Evolutionary conservation across 1,139 yeast species (phyloP), one percentile per base, ranked within the genome.

Genomic region (Kazachstania sp.): DNA sequence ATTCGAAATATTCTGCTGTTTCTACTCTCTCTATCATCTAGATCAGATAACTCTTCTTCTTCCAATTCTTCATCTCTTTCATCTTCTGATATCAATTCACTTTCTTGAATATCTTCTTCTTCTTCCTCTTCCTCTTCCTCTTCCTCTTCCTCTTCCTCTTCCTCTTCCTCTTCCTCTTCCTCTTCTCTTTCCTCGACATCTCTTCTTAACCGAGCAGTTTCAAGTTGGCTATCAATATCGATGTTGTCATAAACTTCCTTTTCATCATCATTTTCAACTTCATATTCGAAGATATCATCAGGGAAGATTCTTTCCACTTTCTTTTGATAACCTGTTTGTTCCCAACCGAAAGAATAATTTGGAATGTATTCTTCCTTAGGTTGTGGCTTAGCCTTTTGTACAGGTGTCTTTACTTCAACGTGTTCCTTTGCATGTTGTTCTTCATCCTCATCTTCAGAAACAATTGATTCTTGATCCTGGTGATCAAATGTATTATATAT

Each of bases 261-360:
- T 3, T 39, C 46, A 15, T 40, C 41, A 19, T 42, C 45, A 9
- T 29, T 29, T 31, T 47, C 49, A 5, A 47, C 47, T 34, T 50
- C 52, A 43, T 53, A 50, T 18, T 48, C 54, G 37, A 53, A 53
- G 37, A 50, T 45, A 23, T 48, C 50, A 29, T 39, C 53, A 4
- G 62, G 62, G 50, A 58, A 58, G 5, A 45, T 34, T 44, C 62
- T 54, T 44, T 58, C 58, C 3, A 56, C 60, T 11, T 48, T 49
- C 5, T 46, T 32, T 15, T 49, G 29, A 40, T 58, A 54, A 26
- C 49, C 44, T 4, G 54, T 45, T 7, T 38, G 42, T 48, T 57
- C 62, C 61, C 61, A 58, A 13, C 49, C 55, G 45, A 57, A 57
- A 13, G 37, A 45, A 42, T 43, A 54, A 41, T 49, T 52, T 32